A percentile compares a stretch with the other conserved stretches of the same genome.
Conservation (phyloP, 306 rosid species). For the Pachyrhizus erosus region DNA sequence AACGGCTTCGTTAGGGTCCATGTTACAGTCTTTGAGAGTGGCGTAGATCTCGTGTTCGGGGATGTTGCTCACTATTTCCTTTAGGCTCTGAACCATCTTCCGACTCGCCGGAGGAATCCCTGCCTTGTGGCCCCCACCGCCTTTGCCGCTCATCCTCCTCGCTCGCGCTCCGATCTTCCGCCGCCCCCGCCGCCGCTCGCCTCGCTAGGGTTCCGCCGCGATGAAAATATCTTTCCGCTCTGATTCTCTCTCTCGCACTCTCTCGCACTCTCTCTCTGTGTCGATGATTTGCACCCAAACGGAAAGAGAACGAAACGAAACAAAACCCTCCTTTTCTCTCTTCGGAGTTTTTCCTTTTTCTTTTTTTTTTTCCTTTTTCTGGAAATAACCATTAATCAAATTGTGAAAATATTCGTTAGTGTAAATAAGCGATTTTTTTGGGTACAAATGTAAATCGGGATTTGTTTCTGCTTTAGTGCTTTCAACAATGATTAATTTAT, state of each 20-base stretch:
- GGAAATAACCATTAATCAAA: not conserved
- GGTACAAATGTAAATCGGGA: too few relatives aligned
- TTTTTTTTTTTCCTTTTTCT: not conserved
- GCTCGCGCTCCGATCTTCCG: slow-evolving; percentile 37
- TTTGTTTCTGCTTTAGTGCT: not conserved
- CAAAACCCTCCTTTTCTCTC: slow-evolving; percentile 38
- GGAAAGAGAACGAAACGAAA: slow-evolving; percentile 20
- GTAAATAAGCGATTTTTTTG: not conserved
- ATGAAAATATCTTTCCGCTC: slow-evolving; percentile 22
- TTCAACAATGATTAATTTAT: not conserved
- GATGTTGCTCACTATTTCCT: slow-evolving; percentile 84
- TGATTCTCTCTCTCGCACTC: slow-evolving; percentile 2
- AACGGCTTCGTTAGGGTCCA: slow-evolving; percentile 99
- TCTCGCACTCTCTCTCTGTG: slow-evolving; percentile 17
- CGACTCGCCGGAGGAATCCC: slow-evolving; percentile 81
- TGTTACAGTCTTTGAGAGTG: slow-evolving; percentile 90
- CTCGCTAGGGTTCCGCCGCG: slow-evolving; percentile 66
- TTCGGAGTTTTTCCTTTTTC: not conserved
- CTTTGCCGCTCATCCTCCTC: slow-evolving; percentile 72
- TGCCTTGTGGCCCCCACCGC: slow-evolving; percentile 56
- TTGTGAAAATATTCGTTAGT: not conserved
- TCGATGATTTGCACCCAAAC: slow-evolving; percentile 46
- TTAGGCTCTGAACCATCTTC: slow-evolving; percentile 92
- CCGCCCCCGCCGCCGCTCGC: slow-evolving; percentile 21
- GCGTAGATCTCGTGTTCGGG: slow-evolving; percentile 97